A percentile compares a stretch with the other conserved stretches of the same genome.
Evolutionary conservation across 495 filamentous ascomycete genomes (phyloP).

Genomic region (Talaromyces borbonicus): DNA sequence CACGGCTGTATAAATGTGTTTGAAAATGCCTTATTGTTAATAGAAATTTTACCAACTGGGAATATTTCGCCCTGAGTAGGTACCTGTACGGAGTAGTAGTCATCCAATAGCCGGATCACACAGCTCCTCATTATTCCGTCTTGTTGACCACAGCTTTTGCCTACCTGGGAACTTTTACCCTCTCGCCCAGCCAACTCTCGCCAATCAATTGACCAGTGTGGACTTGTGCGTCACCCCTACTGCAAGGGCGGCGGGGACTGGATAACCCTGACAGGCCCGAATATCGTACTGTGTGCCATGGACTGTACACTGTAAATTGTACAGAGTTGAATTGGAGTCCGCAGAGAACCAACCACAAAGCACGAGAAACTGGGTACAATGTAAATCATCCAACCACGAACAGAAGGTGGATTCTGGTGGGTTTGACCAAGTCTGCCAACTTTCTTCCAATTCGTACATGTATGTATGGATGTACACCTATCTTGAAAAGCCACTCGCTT

Average conservation of each 20-base stretch:
- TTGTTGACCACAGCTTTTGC: background rate
- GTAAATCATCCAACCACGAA: background rate
- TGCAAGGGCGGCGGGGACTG: conserved; percentile 3
- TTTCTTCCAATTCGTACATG: too few species aligned
- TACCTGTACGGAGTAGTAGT: too few species aligned
- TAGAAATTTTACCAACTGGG: too few species aligned
- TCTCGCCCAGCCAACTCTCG: background rate
- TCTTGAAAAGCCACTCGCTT: too few species aligned
- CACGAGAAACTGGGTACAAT: background rate
- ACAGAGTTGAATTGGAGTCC: background rate
- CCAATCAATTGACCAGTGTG: background rate
- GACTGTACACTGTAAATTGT: background rate
- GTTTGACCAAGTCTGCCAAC: background rate
- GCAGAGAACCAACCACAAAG: background rate
- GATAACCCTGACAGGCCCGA: conserved; percentile 2
- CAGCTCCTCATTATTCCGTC: too few species aligned
- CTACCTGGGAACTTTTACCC: background rate
- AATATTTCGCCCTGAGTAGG: too few species aligned
- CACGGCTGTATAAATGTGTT: too few species aligned
- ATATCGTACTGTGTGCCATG: too few species aligned
- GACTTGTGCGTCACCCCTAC: background rate
- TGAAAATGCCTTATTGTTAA: too few species aligned
- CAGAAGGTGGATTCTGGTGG: background rate
- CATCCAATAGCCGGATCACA: too few species aligned
- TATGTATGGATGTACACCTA: too few species aligned